phyloP scores from a whole-genome alignment of 179 eudicot genomes.

The Monotropa hypopitys region DNA sequence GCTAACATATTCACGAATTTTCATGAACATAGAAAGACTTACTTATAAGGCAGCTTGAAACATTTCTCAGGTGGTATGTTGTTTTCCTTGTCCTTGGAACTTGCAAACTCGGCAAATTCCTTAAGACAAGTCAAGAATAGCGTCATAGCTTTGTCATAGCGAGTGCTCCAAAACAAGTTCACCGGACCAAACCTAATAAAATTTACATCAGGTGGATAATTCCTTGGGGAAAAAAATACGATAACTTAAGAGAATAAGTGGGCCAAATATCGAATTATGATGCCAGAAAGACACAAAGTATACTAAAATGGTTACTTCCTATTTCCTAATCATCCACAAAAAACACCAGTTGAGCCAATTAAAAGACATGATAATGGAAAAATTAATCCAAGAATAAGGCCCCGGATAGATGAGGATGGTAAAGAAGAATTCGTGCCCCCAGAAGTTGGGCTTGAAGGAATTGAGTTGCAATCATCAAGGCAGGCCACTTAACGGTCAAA shows the following conservation, averaged over 20 bases:
- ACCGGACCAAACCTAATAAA: slow-evolving; percentile 85
- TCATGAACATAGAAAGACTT: slow-evolving; percentile 13
- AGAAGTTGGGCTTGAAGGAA: background rate
- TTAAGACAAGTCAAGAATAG: slow-evolving; percentile 84
- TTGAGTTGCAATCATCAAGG: background rate
- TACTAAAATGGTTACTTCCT: background rate
- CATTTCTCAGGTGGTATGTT: slow-evolving; percentile 77
- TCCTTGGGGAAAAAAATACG: background rate
- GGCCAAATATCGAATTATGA: background rate
- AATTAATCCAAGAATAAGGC: background rate
- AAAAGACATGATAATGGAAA: background rate
- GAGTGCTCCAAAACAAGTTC: slow-evolving; percentile 96
- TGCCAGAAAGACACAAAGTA: background rate
- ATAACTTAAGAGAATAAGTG: background rate
- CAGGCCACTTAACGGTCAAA: background rate
- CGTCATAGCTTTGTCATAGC: slow-evolving; percentile 96
- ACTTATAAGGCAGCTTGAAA: slow-evolving; percentile 91
- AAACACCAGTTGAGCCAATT: background rate
- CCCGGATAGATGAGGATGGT: background rate
- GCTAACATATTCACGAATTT: background rate
- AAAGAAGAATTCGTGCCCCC: background rate
- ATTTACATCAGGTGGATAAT: background rate
- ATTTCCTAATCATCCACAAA: background rate
- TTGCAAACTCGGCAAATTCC: slow-evolving; percentile 89
- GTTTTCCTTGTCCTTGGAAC: slow-evolving; percentile 69